Base-by-base conservation (phyloP, 768 basidiomycete species). In the Tricholoma furcatifolium region DNA sequence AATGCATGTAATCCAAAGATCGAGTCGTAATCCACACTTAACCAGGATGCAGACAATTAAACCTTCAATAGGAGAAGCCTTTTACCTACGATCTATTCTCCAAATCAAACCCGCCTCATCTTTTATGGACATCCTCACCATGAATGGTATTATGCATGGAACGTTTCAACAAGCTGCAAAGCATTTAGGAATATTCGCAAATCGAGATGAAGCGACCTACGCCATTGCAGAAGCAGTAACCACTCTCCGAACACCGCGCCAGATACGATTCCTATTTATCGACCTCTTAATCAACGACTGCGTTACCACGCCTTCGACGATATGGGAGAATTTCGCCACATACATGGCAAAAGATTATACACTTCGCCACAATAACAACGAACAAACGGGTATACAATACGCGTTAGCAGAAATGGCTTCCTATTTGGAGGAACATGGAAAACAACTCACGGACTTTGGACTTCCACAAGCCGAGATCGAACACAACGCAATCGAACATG, bases 211-310 rank as follows among this genome's bases (percentile, higher is more conserved):
- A 24, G 60, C 60, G 6, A 51, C 38, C 2, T 58, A 59, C 50
- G 68, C 75, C 0, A 58, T 78, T 14, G 27, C 51, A 2, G 75
- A 78, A 44, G 74, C 70, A 1, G 53, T 76, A 0, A 43, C 60
- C 7, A 53, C 53, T 2, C 58, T 70, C 2, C 48, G 58, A 4
- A 71, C 74, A 0, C 76, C 74, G 0, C 45, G 51, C 2, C 73
- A 77, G 53, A 61, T 78, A 0, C 69, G 71, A 1, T 45, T 67
- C 24, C 67, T 77, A 2, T 74, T 77, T 58, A 65, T 69, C n/a
- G 66, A 74, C 44, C 54, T 76, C 2, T 51, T 75, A 1, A 57
- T 70, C 34, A 69, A 77, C 34, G 65, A 69, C 34, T 35, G 34
- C 34, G 34, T 35, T 6, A 47, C 53, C 2, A 45, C 59, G 0